Evolutionary conservation across 208 protist species (phyloP), one percentile per base, ranked within the genome.

Genomic region (Zelonia costaricensis): DNA sequence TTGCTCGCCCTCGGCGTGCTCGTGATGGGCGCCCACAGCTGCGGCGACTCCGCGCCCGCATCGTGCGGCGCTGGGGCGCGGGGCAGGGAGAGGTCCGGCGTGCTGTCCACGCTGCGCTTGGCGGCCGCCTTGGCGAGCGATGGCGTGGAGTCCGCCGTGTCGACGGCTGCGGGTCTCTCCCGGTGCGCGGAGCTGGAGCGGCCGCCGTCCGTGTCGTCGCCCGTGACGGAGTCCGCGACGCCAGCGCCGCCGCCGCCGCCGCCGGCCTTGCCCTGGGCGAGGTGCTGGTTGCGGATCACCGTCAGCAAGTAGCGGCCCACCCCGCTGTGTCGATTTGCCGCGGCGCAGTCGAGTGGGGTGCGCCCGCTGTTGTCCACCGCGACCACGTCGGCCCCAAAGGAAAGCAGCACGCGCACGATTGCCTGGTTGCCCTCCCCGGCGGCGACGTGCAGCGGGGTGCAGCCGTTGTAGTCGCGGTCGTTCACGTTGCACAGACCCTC

Each of bases 391-490:
- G 91, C 91, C 13, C 81, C 84, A 47, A 86, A 94, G 16, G 80
- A 92, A n/a, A 94, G 62, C 27, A 96, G 71, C 27, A 96, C 64
- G 15, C 78, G 73, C 53, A 93, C 83, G 48, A 92, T 86, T 9
- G 79, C 69, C 49, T 86, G 62, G 63, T 91, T 92, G 28, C 91
- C 91, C 57, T 91, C 91, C 5, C 76, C 56, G 4, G 87, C 86
- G 4, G 91, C 91, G 25, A 96, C 81, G 61, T 94, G 86, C 43
- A 96, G 71, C 4, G 91, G 86, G 0, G 91, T 96, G 67, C 85
- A 88, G 28, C 82, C 84, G 64, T 96, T 94, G 69, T 96, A 93
- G 72, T 96, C 91, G 35, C 83, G 71, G 52, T 91, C 71, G 44
- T 93, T 89, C 42, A 93, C 80, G 52, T 86, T 79, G 51, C 70